phyloP scores from a whole-genome alignment of 148 eudicot genomes.

The Agrostemma githago region DNA sequence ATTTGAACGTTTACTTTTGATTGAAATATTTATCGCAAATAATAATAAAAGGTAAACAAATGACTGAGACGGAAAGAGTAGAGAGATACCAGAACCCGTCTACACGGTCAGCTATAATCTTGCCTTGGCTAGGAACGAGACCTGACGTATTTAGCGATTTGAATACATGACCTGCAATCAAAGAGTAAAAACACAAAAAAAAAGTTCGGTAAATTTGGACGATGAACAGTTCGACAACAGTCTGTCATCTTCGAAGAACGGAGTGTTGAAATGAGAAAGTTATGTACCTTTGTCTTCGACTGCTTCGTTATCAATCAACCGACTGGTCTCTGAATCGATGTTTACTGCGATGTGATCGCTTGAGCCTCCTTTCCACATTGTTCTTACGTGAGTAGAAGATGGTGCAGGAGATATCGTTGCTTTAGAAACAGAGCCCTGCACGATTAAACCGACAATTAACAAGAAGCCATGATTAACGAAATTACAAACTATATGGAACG shows the following conservation, averaged over 20 bases:
- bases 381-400: slow-evolving; percentile 70
- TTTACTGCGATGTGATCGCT: slow-evolving; percentile 76
- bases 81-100: slow-evolving; percentile 83
- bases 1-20: no score
- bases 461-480: neutral
- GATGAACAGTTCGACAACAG: neutral
- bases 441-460: slow-evolving; percentile 15
- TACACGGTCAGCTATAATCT: slow-evolving; percentile 72
- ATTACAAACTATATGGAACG: neutral
- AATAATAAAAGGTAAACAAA: no score
- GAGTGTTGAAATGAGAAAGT: neutral
- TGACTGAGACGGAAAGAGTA: no score
- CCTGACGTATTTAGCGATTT: slow-evolving; percentile 91
- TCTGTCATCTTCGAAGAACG: slow-evolving; percentile 1
- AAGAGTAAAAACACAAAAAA: neutral
- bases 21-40: no score
- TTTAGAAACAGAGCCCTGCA: slow-evolving; percentile 65
- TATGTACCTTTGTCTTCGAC: slow-evolving; percentile 85
- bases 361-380: slow-evolving; percentile 79
- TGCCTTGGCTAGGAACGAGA: slow-evolving; percentile 82
- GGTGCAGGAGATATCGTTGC: slow-evolving; percentile 50
- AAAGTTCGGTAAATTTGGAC: slow-evolving; percentile 7
- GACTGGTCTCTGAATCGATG: slow-evolving; percentile 79
- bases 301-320: slow-evolving; percentile 48
- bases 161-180: slow-evolving; percentile 73